Evolutionary conservation across 2,329 filamentous ascomycete genomes (phyloP), one percentile per base, ranked within the genome.

Genomic region (Aspergillus sp.): DNA sequence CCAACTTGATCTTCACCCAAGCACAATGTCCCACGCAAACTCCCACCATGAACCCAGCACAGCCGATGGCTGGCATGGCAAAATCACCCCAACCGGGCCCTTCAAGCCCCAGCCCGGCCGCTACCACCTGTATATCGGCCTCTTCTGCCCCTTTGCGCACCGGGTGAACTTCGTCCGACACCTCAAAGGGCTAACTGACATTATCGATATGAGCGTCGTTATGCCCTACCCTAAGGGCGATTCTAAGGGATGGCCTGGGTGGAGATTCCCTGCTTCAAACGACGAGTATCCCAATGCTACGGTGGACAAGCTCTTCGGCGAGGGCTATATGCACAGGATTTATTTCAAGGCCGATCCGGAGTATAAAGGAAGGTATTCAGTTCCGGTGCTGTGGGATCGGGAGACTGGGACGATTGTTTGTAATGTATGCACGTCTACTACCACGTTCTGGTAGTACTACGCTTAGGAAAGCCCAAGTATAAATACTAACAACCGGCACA

Each of bases 141-240:
- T 87, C 27, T 88, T 88, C 73, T 88, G 85, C 64, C 86, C 85
- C 2, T 88, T 87, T 62, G 85, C 86, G 2, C 86, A 88, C 65
- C 80, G 85, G 11, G 81, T 72, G 15, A 86, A 85, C 63, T 72
- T 88, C 11, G 76, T 84, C 8, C 78, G 84, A 5, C 77, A 85
- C 49, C 74, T 88, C 49, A 85, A 86, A 65, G 82, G 82, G 34
- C 77, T 88, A 2, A 75, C 81, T 34, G 70, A 79, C 11, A 74
- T 82, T 37, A 81, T 88, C 44, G 76, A 80, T 5, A 65, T 86
- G 19, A 85, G 82, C 1, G 75, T 88, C 4, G 85, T 89, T 1
- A 83, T 83, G 62, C 82, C 86, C 0, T 89, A 89, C 60, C 87
- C 87, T 0, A 89, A 89, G 67, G 86, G 85, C 51, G 80, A 86